phyloP scores from a whole-genome alignment of 768 basidiomycete species.

The Mycena galopus region DNA sequence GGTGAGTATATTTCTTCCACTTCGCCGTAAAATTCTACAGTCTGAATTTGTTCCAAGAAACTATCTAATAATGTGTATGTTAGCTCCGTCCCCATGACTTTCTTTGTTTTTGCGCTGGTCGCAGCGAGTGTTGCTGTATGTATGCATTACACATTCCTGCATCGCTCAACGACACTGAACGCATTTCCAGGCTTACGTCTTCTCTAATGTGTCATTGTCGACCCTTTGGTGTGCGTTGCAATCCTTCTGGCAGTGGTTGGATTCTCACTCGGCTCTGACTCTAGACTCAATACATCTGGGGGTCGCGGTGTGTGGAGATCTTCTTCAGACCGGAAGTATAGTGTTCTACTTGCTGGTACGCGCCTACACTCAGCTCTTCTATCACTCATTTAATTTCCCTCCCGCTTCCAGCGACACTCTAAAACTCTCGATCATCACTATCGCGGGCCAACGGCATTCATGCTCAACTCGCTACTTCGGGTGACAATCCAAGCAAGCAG shows the following conservation, averaged over 20 bases:
- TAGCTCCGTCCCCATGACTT: no score
- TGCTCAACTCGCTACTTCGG: neutral
- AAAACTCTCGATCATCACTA: neutral
- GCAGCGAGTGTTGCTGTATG: neutral
- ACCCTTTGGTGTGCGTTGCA: neutral
- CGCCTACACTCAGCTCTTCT: neutral
- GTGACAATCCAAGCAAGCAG: neutral
- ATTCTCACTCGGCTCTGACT: neutral
- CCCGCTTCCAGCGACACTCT: neutral
- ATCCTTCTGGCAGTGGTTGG: neutral
- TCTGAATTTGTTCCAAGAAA: neutral
- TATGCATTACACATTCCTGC: neutral
- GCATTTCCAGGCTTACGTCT: neutral
- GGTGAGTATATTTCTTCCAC: neutral
- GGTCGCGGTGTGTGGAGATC: neutral
- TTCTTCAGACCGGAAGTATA: no score
- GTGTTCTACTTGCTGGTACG: neutral
- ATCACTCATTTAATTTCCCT: neutral
- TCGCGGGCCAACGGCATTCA: neutral
- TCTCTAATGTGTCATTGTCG: neutral
- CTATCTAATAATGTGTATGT: neutral
- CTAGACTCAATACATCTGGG: neutral
- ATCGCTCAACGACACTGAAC: neutral
- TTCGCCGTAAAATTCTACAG: neutral
- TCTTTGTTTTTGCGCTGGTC: no score